Evolutionary conservation across 345 rosid species (phyloP).

Genomic region (Eucalyptus urophylla): DNA sequence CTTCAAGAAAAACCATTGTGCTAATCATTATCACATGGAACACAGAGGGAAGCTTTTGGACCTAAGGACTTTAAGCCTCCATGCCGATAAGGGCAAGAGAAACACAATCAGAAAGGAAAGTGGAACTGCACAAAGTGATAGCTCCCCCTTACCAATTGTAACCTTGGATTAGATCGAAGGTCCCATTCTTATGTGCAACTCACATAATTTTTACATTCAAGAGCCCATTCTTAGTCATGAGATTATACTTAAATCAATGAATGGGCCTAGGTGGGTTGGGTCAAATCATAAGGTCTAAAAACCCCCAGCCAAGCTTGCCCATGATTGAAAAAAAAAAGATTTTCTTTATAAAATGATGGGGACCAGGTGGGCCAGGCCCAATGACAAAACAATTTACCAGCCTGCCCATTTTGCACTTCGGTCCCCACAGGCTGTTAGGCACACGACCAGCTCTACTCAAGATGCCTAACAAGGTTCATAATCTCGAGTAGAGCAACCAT

Average conservation of each 20-base stretch:
- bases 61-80: neutral
- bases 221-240: neutral
- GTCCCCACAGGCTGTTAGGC: neutral
- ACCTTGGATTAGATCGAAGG: neutral
- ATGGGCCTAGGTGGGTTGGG: neutral
- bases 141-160: neutral
- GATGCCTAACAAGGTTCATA: neutral
- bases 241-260: neutral
- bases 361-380: neutral
- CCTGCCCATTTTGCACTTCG: neutral
- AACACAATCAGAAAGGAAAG: neutral
- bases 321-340: neutral
- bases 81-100: neutral
- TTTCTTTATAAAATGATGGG: neutral
- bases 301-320: neutral
- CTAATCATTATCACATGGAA: neutral
- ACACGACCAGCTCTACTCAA: neutral
- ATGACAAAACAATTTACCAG: neutral
- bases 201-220: neutral
- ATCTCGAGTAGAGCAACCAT: neutral
- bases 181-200: neutral
- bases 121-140: neutral
- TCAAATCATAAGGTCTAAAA: neutral
- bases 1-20: neutral
- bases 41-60: neutral